Conservation (phyloP, 2,329 filamentous ascomycete genomes). For the Diatrype stigma region DNA sequence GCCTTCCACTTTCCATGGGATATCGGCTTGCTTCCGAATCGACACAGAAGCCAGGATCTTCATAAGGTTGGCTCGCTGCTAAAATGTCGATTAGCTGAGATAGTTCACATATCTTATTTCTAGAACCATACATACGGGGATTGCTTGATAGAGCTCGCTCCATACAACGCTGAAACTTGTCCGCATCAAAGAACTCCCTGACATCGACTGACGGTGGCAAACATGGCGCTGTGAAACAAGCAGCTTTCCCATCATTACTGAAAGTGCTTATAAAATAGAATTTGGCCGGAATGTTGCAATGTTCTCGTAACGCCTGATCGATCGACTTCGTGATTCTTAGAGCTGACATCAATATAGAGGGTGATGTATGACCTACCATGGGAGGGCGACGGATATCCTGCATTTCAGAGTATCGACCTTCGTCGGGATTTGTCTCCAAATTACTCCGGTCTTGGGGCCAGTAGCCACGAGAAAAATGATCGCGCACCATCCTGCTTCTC, state of each 20-base stretch:
- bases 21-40: conserved; percentile 11
- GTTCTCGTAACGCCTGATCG: conserved; percentile 45
- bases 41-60: conserved; percentile 13
- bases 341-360: background rate
- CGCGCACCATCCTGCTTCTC: conserved; percentile 34
- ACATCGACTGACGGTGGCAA: conserved; percentile 20
- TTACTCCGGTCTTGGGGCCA: conserved; percentile 25
- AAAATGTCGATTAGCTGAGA: conserved; percentile 5
- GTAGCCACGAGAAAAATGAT: conserved; percentile 33
- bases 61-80: conserved; percentile 11
- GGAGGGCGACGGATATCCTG: conserved; percentile 34
- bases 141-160: conserved; percentile 36
- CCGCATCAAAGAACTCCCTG: conserved; percentile 42
- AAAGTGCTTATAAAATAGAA: conserved; percentile 51
- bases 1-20: conserved; percentile 7
- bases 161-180: conserved; percentile 37
- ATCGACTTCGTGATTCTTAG: conserved; percentile 38
- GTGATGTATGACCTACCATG: conserved; percentile 28
- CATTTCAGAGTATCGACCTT: conserved; percentile 30
- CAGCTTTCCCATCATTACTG: conserved; percentile 41
- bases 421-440: conserved; percentile 22
- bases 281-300: conserved; percentile 48
- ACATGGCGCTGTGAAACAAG: conserved; percentile 31
- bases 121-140: conserved; percentile 6
- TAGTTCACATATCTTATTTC: background rate